A percentile compares a stretch with the other conserved stretches of the same genome.
These are phyloP conservation scores for Penicillium sp. DNA, from an alignment of 2,329 filamentous ascomycete genomes.

Conservation along the genomic window DNA sequence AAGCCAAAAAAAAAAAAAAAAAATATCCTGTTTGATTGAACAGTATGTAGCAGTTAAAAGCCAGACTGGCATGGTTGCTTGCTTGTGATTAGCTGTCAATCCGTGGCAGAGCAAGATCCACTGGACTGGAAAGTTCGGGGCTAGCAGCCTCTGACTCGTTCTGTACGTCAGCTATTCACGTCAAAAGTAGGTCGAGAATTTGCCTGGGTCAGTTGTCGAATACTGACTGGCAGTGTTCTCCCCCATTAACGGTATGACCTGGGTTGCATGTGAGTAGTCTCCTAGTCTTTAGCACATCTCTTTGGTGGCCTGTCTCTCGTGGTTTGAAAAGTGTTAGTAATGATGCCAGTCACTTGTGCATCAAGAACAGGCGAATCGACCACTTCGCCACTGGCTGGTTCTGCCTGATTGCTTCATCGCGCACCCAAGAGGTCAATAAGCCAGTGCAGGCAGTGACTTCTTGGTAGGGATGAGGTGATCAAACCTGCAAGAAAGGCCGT, in stretches of 20 bases:
- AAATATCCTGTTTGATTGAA: neutral
- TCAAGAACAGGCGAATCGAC: neutral
- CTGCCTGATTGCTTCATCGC: too few relatives aligned
- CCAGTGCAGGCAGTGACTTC: too few relatives aligned
- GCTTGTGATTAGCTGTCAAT: neutral
- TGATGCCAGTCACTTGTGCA: neutral
- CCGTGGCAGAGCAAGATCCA: neutral
- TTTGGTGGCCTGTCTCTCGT: neutral
- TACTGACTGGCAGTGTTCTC: too few relatives aligned
- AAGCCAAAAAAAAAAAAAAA: neutral
- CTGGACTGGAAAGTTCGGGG: neutral
- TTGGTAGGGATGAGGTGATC: neutral
- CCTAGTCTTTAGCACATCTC: neutral
- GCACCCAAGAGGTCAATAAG: too few relatives aligned
- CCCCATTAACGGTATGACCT: neutral
- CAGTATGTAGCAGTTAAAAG: neutral
- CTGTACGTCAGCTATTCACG: neutral
- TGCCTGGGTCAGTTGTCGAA: too few relatives aligned
- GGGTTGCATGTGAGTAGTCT: neutral
- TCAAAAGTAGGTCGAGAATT: neutral
- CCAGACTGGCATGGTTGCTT: neutral
- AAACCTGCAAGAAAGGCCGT: neutral
- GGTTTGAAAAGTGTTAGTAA: neutral
- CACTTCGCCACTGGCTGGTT: too few relatives aligned
- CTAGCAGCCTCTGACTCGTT: neutral